These are phyloP conservation scores for Rhizopus arrhizus DNA, from an alignment of 371 early-diverging fungal species.

Conservation along the genomic window DNA sequence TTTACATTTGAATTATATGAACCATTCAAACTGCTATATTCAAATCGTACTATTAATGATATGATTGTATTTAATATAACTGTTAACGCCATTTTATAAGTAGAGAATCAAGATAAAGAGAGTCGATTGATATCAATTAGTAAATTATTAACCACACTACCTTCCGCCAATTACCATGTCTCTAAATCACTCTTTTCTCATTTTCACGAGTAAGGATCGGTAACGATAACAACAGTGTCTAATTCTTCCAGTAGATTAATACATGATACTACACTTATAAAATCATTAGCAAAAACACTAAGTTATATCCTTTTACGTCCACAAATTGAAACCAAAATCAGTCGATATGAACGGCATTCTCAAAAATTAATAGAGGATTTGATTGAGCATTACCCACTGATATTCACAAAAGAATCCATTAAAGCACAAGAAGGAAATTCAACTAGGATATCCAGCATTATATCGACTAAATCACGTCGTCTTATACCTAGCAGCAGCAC, in stretches of 20 bases:
- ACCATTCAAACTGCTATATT: constrained; percentile 68
- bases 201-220: constrained; percentile 40
- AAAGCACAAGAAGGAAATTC: constrained; percentile 35
- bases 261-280: constrained; percentile 7
- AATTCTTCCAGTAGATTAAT: background rate
- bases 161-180: constrained; percentile 56
- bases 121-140: constrained; percentile 48
- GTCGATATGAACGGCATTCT: constrained; percentile 62
- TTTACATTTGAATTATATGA: constrained; percentile 77
- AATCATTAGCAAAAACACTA: constrained; percentile 39
- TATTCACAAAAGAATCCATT: constrained; percentile 35
- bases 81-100: background rate
- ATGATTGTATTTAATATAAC: background rate
- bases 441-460: constrained; percentile 24
- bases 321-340: constrained; percentile 50
- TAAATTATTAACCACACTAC: constrained; percentile 55
- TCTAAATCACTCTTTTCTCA: constrained; percentile 50
- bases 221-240: constrained; percentile 3
- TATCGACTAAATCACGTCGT: background rate
- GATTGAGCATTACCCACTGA: constrained; percentile 34
- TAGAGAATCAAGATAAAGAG: constrained; percentile 38
- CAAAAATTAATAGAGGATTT: constrained; percentile 60
- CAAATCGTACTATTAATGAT: constrained; percentile 44
- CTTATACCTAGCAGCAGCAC: constrained; percentile 39
- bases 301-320: constrained; percentile 66